Evolutionary conservation across 2,329 filamentous ascomycete species (phyloP).

Genomic region (Paraphoma chrysanthemicola): DNA sequence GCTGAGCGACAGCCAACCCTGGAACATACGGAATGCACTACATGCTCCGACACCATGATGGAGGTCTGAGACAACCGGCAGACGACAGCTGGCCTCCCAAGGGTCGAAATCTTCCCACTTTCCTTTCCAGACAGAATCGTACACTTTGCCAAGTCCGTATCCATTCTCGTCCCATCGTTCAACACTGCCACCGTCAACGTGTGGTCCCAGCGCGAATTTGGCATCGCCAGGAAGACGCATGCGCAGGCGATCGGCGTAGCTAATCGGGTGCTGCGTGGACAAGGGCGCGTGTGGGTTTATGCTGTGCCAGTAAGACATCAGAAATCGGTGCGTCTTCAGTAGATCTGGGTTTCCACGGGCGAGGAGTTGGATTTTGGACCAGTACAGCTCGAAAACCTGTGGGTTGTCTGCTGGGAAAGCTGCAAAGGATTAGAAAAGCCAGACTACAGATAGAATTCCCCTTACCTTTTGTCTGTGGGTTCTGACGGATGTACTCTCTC

Average conservation of each 20-base stretch:
- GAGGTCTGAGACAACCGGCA: conserved; percentile 73
- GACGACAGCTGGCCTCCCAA: conserved; percentile 76
- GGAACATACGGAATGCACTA: conserved; percentile 85
- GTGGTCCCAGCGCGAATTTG: conserved; percentile 64
- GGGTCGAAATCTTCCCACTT: conserved; percentile 83
- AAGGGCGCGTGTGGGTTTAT: conserved; percentile 51
- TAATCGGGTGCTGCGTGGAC: conserved; percentile 55
- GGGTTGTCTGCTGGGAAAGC: conserved; percentile 58
- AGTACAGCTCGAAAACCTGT: conserved; percentile 61
- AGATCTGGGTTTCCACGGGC: conserved; percentile 57
- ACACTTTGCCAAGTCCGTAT: conserved; percentile 69
- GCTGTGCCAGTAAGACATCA: conserved; percentile 59
- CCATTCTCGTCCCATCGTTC: conserved; percentile 66
- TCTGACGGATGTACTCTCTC: conserved; percentile 53
- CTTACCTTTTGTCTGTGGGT: conserved; percentile 53
- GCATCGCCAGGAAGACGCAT: conserved; percentile 63
- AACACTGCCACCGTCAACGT: conserved; percentile 59
- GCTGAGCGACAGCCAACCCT: conserved; percentile 87
- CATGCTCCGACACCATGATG: conserved; percentile 85
- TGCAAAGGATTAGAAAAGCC: conserved; percentile 20
- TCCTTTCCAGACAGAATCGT: conserved; percentile 75
- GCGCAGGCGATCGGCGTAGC: conserved; percentile 58
- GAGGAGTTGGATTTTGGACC: conserved; percentile 55
- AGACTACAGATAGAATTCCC: too few relatives aligned
- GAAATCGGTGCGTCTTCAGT: conserved; percentile 54